Percentiles rank a stretch among this genome's conserved stretches.
Evolutionary conservation across 495 filamentous ascomycete genomes (phyloP).

Genomic region (Collariella sp.): DNA sequence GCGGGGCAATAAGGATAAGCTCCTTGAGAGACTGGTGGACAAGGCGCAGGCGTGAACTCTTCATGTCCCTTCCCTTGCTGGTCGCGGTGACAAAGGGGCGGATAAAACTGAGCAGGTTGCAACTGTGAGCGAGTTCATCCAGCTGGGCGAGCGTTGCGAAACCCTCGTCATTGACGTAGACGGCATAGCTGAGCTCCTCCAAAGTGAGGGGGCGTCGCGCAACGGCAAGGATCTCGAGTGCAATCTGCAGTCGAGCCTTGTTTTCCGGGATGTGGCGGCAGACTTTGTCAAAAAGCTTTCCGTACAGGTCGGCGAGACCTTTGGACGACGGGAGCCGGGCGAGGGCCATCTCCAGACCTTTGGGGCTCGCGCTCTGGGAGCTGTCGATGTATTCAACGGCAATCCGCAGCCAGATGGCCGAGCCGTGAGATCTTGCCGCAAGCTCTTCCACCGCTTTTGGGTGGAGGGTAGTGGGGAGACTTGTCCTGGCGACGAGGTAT

Average conservation of each 20-base stretch:
- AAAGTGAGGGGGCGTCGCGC: constrained; percentile 1
- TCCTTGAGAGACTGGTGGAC: constrained; percentile 24
- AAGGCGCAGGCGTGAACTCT: constrained; percentile 7
- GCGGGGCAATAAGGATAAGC: constrained; percentile 22
- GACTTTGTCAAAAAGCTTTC: not conserved
- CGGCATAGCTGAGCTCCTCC: constrained; percentile 3
- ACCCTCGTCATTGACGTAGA: constrained; percentile 1
- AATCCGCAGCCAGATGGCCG: constrained; percentile 10
- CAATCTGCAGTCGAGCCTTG: not conserved
- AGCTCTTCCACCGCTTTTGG: not conserved
- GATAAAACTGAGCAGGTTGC: not conserved
- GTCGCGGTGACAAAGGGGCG: constrained; percentile 7
- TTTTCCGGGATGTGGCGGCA: not conserved
- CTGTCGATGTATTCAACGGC: not conserved
- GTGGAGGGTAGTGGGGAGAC: not conserved
- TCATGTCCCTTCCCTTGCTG: not conserved
- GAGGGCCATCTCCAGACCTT: not conserved
- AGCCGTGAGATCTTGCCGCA: not conserved
- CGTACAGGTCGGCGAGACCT: not conserved
- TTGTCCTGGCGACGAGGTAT: not conserved
- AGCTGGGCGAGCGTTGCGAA: not conserved
- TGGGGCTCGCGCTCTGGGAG: not conserved
- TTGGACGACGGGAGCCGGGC: not conserved
- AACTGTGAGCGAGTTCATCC: not conserved
- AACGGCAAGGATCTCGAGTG: constrained; percentile 8